A percentile compares a stretch with the other conserved stretches of the same genome.
These are phyloP conservation scores for Apiosordaria backusii DNA, from an alignment of 495 filamentous ascomycete species.

Conservation along the genomic window DNA sequence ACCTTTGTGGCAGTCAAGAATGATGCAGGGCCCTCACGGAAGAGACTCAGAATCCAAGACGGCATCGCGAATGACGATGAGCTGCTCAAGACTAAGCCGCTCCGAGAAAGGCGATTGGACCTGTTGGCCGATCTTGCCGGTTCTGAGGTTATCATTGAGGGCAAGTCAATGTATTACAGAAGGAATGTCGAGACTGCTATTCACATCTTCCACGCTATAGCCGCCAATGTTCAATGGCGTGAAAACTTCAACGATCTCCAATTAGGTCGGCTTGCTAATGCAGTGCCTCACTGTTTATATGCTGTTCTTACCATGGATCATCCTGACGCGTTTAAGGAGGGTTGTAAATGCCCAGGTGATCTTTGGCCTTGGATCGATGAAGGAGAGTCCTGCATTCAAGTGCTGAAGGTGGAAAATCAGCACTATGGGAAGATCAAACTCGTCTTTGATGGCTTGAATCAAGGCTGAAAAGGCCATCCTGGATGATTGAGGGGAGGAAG, in stretches of 20 bases:
- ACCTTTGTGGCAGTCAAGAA: too few relatives aligned
- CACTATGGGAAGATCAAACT: neutral
- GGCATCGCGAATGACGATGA: neutral
- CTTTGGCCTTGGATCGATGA: neutral
- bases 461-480: neutral
- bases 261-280: neutral
- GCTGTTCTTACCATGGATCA: neutral
- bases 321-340: too few relatives aligned
- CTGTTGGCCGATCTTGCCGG: neutral
- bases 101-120: neutral
- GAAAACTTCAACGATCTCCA: neutral
- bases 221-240: neutral
- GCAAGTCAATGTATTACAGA: neutral
- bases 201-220: neutral
- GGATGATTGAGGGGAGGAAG: too few relatives aligned
- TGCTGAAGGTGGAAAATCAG: neutral
- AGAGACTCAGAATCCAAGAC: neutral
- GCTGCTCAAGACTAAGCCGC: neutral
- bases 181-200: neutral
- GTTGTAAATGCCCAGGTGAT: neutral
- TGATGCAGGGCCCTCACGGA: neutral
- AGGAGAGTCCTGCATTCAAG: neutral
- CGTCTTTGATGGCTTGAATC: neutral
- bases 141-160: neutral
- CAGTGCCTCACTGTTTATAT: neutral